phyloP scores from a whole-genome alignment of 805 yeast genomes.

The Myxozyma lipomycoides region DNA sequence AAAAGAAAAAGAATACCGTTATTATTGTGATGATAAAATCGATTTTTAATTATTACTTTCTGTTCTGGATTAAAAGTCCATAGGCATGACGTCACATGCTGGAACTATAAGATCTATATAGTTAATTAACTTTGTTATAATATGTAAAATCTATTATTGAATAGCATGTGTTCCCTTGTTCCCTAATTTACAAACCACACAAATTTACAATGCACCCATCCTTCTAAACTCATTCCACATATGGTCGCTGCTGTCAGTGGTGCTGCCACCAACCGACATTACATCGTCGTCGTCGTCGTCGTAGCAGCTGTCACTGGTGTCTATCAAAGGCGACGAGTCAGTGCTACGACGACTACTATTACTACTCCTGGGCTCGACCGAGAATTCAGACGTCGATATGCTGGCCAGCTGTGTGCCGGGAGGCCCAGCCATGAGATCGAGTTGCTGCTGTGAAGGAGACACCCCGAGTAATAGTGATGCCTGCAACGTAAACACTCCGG shows the following conservation, averaged over 20 bases:
- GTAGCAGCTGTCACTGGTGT: not conserved
- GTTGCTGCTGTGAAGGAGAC: not conserved
- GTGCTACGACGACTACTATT: not conserved
- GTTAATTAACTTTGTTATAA: too few relatives aligned
- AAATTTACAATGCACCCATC: not conserved
- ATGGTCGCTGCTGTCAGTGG: not conserved
- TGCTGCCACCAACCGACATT: too few relatives aligned
- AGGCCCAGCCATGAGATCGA: not conserved
- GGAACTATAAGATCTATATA: too few relatives aligned
- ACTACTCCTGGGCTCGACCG: not conserved
- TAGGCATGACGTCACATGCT: too few relatives aligned
- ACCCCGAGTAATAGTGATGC: not conserved
- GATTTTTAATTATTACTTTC: too few relatives aligned
- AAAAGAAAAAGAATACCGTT: too few relatives aligned
- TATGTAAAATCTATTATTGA: too few relatives aligned
- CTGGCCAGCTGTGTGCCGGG: not conserved
- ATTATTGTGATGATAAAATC: too few relatives aligned
- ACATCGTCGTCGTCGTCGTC: too few relatives aligned
- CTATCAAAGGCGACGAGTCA: not conserved
- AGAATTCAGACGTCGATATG: not conserved
- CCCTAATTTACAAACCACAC: too few relatives aligned
- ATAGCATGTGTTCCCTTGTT: too few relatives aligned
- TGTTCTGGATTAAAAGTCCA: too few relatives aligned
- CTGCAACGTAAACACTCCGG: not conserved
- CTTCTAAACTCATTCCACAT: not conserved